These are phyloP conservation scores for Ceratobasidium sp. DNA, from an alignment of 1,284 basidiomycete genomes.

Conservation along the genomic window DNA sequence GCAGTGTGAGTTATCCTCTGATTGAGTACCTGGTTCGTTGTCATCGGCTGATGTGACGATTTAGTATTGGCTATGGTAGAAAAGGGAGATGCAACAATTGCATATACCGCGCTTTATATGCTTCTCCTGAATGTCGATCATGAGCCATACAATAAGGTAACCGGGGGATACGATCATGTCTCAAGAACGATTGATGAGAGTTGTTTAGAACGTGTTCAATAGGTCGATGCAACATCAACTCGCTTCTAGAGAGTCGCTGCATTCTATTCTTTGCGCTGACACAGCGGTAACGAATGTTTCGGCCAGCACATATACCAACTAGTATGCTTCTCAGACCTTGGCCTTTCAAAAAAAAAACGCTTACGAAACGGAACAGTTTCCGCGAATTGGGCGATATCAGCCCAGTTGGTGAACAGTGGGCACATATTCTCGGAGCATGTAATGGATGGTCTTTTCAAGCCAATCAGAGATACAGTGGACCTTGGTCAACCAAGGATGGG, in stretches of 20 bases:
- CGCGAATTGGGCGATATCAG: constrained; percentile 18
- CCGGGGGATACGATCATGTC: too few species aligned
- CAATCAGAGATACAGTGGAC: constrained; percentile 20
- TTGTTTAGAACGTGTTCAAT: constrained; percentile 19
- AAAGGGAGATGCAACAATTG: background rate
- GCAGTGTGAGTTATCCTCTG: background rate
- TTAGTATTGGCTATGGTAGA: constrained; percentile 5
- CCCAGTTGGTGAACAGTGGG: constrained; percentile 21
- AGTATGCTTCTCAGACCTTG: constrained; percentile 1
- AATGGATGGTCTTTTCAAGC: constrained; percentile 17
- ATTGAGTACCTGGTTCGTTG: constrained; percentile 9
- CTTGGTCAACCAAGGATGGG: constrained; percentile 3
- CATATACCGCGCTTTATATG: background rate
- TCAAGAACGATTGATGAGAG: background rate
- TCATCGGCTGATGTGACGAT: background rate
- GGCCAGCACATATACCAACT: background rate
- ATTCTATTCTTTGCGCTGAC: constrained; percentile 13
- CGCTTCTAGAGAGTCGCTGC: constrained; percentile 12
- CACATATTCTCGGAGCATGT: background rate
- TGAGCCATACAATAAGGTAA: constrained; percentile 2
- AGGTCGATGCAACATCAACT: constrained; percentile 20
- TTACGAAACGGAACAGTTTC: background rate
- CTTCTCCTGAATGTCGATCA: background rate
- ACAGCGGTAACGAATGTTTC: constrained; percentile 1
- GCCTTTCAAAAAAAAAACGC: background rate